Evolutionary conservation across 805 yeast species (phyloP), one percentile per base, ranked within the genome.

Genomic region (Lachancea meyersii): DNA sequence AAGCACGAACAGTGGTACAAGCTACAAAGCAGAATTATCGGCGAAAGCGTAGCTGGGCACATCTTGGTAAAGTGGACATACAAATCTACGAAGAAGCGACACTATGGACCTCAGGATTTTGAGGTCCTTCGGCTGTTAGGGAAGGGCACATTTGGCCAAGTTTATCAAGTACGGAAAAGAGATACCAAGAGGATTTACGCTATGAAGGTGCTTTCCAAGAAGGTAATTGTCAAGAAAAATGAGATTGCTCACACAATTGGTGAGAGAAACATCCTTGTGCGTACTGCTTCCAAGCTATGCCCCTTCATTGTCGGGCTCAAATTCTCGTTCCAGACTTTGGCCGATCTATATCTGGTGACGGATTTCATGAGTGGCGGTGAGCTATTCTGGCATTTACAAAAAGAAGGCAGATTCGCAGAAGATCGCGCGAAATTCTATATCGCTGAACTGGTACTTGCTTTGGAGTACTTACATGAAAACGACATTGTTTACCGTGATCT

Each of bases 301-400:
- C 86, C 95, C n/a, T 93, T 93, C 62, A 87, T 93, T 60, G 97
- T 93, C 34, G 96, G 96, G 0, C 75, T 93, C 57, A 93, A 93
- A 68, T 91, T 93, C 61, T 86, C 96, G 1, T 93, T 93, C 66
- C 98, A 93, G 69, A 93, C 98, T 1, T 95, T 93, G 28, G 70
- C 85, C 0, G 97, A 93, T 65, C 72, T 93, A 48, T 93, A 89
- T 61, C 71, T 93, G 46, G 96, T 93, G 22, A 91, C 97, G 2
- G 98, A 93, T 67, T 93, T 85, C 67, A 91, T 93, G 97, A 81
- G 93, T 35, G 98, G 98, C 33, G 98, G 98, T 46, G 98, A 93
- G 68, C 72, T 93, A 51, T 87, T 87, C 61, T 88, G 95, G 94
- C 96, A 93, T 68, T 72, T 93, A 63, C 98, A 93, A 68, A 87